Evolutionary conservation across 1,284 basidiomycete genomes (phyloP).

Genomic region (Microbotryum silenes-acaulis): DNA sequence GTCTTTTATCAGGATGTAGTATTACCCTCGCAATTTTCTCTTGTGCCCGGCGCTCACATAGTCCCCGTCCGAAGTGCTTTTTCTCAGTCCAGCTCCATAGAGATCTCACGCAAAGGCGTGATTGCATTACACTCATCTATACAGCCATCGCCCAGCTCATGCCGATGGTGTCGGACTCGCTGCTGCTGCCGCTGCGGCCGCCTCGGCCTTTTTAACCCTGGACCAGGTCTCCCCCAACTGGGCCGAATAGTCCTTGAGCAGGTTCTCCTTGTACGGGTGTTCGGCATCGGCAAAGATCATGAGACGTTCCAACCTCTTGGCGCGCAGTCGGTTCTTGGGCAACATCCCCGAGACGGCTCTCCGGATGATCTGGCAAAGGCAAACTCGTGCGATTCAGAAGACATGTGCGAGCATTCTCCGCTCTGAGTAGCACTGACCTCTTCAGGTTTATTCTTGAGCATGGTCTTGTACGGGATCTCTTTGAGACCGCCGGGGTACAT

Average conservation of each 20-base stretch:
- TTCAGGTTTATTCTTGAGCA: constrained; percentile 80
- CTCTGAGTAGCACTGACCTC: constrained; percentile 55
- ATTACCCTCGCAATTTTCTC: too few species aligned
- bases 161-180: too few species aligned
- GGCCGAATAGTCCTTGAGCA: constrained; percentile 32
- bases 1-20: too few species aligned
- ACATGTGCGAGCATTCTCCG: neutral
- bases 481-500: constrained; percentile 93
- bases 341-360: constrained; percentile 93
- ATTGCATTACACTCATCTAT: too few species aligned
- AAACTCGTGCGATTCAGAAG: neutral
- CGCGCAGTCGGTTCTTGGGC: constrained; percentile 87
- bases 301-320: constrained; percentile 71
- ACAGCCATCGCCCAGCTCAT: too few species aligned
- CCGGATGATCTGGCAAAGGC: constrained; percentile 68
- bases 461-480: constrained; percentile 69
- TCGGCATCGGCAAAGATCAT: constrained; percentile 63
- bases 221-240: constrained; percentile 23
- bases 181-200: too few species aligned
- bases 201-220: constrained; percentile 5
- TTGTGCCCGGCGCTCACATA: too few species aligned
- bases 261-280: constrained; percentile 39
- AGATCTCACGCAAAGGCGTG: too few species aligned
- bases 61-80: too few species aligned
- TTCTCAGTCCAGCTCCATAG: too few species aligned